A percentile compares a stretch with the other conserved stretches of the same genome.
Conservation (phyloP, 2,329 filamentous ascomycete species). For the Myriosclerotinia scirpicola region DNA sequence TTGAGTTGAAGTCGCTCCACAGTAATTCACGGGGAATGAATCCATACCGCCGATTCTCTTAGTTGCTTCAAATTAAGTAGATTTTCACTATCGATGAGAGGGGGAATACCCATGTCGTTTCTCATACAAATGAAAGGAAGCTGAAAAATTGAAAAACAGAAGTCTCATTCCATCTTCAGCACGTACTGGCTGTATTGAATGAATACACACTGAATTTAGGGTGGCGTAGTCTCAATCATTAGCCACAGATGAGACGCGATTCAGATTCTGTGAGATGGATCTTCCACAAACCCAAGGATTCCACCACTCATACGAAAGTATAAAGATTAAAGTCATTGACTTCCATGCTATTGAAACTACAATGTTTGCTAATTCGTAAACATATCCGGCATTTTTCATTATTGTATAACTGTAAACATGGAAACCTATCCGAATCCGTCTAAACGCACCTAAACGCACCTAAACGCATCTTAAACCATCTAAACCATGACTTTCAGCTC, state of each 20-base stretch:
- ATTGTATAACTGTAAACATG: no score
- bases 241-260: slow-evolving; percentile 1
- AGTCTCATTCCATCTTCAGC: neutral
- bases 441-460: no score
- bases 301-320: neutral
- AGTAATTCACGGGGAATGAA: slow-evolving; percentile 12
- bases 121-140: neutral
- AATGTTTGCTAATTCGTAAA: no score
- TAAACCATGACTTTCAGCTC: no score
- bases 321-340: neutral
- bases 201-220: neutral
- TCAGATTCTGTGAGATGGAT: neutral
- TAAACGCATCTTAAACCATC: no score
- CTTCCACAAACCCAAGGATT: neutral
- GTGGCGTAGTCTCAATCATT: neutral
- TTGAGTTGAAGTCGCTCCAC: slow-evolving; percentile 19
- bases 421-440: no score
- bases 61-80: slow-evolving; percentile 18
- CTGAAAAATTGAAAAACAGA: neutral
- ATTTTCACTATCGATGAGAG: neutral
- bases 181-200: no score
- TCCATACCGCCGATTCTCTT: slow-evolving; percentile 14
- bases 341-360: neutral
- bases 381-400: no score
- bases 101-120: neutral